These are phyloP conservation scores for Komagataella pseudopastoris DNA, from an alignment of 805 yeast species.

Conservation along the genomic window DNA sequence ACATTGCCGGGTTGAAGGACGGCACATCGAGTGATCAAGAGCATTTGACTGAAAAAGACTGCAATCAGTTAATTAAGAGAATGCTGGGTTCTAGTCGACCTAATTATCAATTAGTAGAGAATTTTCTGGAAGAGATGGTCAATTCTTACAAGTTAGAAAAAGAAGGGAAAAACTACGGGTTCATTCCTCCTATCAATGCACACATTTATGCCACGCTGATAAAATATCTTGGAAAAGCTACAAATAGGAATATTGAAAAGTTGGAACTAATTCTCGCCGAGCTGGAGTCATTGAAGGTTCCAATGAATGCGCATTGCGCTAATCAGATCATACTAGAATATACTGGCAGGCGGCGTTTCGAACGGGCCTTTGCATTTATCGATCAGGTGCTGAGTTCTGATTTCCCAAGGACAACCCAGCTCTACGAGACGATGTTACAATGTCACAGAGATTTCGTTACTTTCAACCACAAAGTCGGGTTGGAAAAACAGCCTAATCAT, in stretches of 20 bases:
- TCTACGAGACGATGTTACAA: background rate
- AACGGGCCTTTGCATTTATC: constrained; percentile 11
- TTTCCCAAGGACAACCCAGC: background rate
- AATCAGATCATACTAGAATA: constrained; percentile 23
- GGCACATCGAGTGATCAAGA: background rate
- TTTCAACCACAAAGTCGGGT: background rate
- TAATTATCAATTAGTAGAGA: constrained; percentile 14
- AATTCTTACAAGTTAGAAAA: constrained; percentile 4
- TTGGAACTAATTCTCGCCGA: constrained; percentile 16
- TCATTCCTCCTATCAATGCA: constrained; percentile 24
- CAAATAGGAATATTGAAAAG: constrained; percentile 11
- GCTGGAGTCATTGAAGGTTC: constrained; percentile 17
- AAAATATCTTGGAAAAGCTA: constrained; percentile 18
- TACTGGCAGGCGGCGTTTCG: constrained; percentile 13
- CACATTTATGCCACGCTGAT: constrained; percentile 27
- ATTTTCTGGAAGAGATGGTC: constrained; percentile 18
- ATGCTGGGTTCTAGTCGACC: constrained; percentile 10
- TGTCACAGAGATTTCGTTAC: background rate
- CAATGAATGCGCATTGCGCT: constrained; percentile 21
- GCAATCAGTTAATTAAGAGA: constrained; percentile 10
- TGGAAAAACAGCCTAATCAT: background rate
- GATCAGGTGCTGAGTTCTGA: background rate
- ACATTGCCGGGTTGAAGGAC: background rate
- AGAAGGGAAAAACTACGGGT: constrained; percentile 6
- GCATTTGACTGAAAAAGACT: constrained; percentile 11